Conservation (phyloP, 2,329 filamentous ascomycete genomes). For the Aspergillus vadensis region DNA sequence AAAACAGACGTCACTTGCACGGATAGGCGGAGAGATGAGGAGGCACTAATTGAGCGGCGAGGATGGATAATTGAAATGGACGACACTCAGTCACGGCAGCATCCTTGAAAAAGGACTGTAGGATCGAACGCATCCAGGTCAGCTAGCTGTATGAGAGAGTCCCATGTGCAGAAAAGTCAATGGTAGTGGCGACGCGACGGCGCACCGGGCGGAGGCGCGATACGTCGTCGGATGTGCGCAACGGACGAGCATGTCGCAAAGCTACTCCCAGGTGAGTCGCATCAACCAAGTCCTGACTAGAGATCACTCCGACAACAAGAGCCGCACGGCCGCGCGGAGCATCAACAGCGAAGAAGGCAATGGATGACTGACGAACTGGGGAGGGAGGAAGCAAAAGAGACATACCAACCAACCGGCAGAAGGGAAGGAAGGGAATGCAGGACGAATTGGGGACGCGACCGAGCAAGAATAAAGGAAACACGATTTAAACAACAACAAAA, state of each 20-base stretch:
- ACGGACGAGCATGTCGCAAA: constrained; percentile 16
- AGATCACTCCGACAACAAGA: neutral
- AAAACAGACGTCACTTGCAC: constrained; percentile 24
- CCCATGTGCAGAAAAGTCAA: constrained; percentile 1
- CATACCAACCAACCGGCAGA: constrained; percentile 7
- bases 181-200: constrained; percentile 19
- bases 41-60: constrained; percentile 17
- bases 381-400: neutral
- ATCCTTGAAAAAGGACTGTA: constrained; percentile 30
- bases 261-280: constrained; percentile 4
- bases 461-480: constrained; percentile 2
- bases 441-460: neutral
- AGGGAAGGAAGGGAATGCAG: constrained; percentile 14
- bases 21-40: constrained; percentile 22
- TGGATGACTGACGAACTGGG: neutral
- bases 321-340: constrained; percentile 12
- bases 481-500: neutral
- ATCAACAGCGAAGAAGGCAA: neutral
- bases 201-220: constrained; percentile 15
- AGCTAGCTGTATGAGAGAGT: constrained; percentile 13
- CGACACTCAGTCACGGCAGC: constrained; percentile 28
- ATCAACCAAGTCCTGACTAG: neutral
- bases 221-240: constrained; percentile 11
- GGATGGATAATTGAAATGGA: constrained; percentile 11
- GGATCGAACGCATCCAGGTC: constrained; percentile 18